A percentile compares a stretch with the other conserved stretches of the same genome.
These are phyloP conservation scores for Paramecium sexaurelia DNA, from an alignment of 73 alveolate species.

Conservation along the genomic window DNA sequence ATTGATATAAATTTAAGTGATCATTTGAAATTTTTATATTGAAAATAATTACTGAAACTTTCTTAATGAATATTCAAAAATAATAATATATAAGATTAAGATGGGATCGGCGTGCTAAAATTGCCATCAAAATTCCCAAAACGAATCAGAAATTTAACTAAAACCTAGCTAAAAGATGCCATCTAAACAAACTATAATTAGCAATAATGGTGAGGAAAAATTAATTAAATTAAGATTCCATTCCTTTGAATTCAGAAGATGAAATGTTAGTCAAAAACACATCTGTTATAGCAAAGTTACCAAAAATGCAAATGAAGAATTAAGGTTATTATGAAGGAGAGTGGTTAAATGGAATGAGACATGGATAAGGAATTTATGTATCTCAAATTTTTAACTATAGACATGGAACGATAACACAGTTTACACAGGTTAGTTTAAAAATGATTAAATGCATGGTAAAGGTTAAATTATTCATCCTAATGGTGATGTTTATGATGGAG, in stretches of 20 bases:
- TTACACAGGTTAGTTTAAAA: slow-evolving; percentile 70
- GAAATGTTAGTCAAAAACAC: not conserved
- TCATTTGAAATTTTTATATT: not conserved
- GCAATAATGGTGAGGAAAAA: not conserved
- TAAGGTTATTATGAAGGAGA: not conserved
- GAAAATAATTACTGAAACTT: not conserved
- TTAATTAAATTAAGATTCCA: not conserved
- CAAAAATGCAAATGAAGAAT: not conserved
- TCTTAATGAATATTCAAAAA: not conserved
- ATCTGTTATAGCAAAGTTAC: not conserved
- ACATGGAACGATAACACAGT: slow-evolving; percentile 62
- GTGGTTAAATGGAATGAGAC: slow-evolving; percentile 52
- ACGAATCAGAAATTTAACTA: not conserved
- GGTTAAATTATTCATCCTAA: slow-evolving; percentile 74
- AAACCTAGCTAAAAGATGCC: not conserved
- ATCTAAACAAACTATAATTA: not conserved
- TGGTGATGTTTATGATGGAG: slow-evolving; percentile 78
- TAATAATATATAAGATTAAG: not conserved
- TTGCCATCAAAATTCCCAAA: not conserved
- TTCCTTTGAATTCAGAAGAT: not conserved
- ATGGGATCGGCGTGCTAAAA: slow-evolving; percentile 38
- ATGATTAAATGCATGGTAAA: slow-evolving; percentile 76
- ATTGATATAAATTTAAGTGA: not conserved
- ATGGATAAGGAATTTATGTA: slow-evolving; percentile 53
- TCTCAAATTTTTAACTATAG: not conserved